Conservation (phyloP, 2,329 filamentous ascomycete genomes). For the Hirsutella minnesotensis region DNA sequence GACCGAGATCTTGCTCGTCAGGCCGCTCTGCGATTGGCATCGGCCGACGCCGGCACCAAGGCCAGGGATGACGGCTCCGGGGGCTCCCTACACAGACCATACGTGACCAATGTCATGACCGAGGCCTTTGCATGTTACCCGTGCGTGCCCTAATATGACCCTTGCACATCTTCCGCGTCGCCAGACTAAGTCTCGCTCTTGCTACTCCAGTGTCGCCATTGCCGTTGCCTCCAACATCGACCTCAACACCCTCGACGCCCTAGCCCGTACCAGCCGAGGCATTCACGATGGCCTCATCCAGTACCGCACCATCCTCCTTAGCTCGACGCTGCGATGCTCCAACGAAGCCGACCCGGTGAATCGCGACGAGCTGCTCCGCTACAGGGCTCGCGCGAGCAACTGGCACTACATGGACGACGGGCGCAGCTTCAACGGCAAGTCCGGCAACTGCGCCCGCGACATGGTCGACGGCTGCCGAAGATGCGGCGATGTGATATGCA, state of each 20-base stretch:
- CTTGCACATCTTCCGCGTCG: conserved; percentile 1
- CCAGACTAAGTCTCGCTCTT: background rate
- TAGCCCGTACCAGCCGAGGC: conserved; percentile 72
- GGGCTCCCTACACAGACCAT: background rate
- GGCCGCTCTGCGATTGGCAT: background rate
- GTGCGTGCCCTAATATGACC: conserved; percentile 9
- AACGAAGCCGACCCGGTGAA: conserved; percentile 53
- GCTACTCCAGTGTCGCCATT: conserved; percentile 53
- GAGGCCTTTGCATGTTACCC: conserved; percentile 24
- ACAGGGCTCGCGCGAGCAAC: conserved; percentile 42
- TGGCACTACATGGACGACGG: conserved; percentile 49
- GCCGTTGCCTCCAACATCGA: conserved; percentile 69
- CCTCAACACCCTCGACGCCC: conserved; percentile 72
- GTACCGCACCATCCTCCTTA: conserved; percentile 61
- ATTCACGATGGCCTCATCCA: conserved; percentile 68
- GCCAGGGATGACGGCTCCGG: background rate
- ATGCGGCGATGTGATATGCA: conserved; percentile 67
- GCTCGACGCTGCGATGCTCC: conserved; percentile 65
- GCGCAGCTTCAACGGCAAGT: conserved; percentile 49
- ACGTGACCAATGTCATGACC: conserved; percentile 11
- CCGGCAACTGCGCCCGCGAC: conserved; percentile 72
- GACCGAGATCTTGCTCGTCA: conserved; percentile 1
- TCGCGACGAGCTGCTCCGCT: conserved; percentile 43
- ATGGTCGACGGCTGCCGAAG: conserved; percentile 74
- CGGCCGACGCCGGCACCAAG: conserved; percentile 3